phyloP scores from a whole-genome alignment of 495 filamentous ascomycete species.

The Podospora sp. region DNA sequence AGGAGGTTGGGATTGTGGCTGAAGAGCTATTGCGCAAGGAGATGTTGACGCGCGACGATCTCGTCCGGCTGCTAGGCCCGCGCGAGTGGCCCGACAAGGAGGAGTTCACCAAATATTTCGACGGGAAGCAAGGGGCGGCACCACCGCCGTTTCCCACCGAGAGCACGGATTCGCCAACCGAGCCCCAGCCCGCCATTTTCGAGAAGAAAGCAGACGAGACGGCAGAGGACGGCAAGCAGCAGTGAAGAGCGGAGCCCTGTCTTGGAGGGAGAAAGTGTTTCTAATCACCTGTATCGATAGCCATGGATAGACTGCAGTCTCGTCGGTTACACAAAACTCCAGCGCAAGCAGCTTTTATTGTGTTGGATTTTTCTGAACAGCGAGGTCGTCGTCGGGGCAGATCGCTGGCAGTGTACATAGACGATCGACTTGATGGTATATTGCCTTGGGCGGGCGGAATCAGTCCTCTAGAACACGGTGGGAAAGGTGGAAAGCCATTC shows the following conservation, averaged over 20 bases:
- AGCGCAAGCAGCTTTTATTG: constrained; percentile 13
- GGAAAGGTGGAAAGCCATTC: neutral
- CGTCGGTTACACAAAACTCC: neutral
- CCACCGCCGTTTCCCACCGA: constrained; percentile 61
- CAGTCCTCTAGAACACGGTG: neutral
- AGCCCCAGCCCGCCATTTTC: constrained; percentile 22
- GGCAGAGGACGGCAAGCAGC: constrained; percentile 8
- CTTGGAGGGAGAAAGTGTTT: neutral
- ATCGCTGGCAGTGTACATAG: constrained; percentile 5
- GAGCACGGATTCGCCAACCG: constrained; percentile 41
- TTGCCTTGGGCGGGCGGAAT: neutral
- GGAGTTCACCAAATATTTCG: constrained; percentile 94
- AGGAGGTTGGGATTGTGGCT: constrained; percentile 83
- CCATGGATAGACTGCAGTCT: constrained; percentile 5
- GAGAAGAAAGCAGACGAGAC: constrained; percentile 18
- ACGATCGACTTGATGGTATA: neutral
- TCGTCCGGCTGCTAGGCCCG: constrained; percentile 83
- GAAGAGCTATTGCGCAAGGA: constrained; percentile 94
- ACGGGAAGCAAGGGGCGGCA: constrained; percentile 48
- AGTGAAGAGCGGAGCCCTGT: neutral
- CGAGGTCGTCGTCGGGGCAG: neutral
- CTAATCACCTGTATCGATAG: constrained; percentile 8
- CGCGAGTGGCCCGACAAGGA: constrained; percentile 79
- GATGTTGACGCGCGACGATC: constrained; percentile 84
- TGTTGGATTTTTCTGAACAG: constrained; percentile 9